Percentiles rank a stretch among this genome's conserved stretches.
Evolutionary conservation across 2,329 filamentous ascomycete genomes (phyloP).

Genomic region (Zymoseptoria crescenta): DNA sequence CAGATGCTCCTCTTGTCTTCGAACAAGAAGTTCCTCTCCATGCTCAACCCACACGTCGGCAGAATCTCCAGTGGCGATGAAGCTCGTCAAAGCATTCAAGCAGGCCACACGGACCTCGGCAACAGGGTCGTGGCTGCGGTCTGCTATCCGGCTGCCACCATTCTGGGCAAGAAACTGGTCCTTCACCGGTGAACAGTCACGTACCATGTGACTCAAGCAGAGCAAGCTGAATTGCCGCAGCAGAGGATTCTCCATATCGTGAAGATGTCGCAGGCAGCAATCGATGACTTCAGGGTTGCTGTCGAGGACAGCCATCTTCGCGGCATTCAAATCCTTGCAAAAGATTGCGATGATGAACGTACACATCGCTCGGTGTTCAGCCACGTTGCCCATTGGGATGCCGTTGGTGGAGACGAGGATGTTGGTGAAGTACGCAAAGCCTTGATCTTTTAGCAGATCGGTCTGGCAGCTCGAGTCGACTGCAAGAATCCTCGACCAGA

Average conservation of each 20-base stretch:
- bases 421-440: conserved; percentile 91
- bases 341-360: conserved; percentile 96
- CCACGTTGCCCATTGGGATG: conserved; percentile 77
- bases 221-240: conserved; percentile 92
- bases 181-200: conserved; percentile 83
- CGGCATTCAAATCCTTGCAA: conserved; percentile 88
- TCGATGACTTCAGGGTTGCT: conserved; percentile 82
- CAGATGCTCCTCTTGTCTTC: conserved; percentile 64
- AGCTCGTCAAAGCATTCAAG: conserved; percentile 86
- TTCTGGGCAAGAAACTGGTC: conserved; percentile 89
- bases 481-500: conserved; percentile 92
- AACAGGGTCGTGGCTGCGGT: conserved; percentile 73
- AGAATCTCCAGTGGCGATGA: conserved; percentile 65
- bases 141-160: conserved; percentile 72
- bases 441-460: conserved; percentile 92
- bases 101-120: conserved; percentile 91
- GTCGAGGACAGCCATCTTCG: conserved; percentile 83
- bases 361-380: conserved; percentile 97
- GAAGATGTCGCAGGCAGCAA: conserved; percentile 74
- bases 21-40: neutral
- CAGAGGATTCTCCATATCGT: conserved; percentile 78
- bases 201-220: conserved; percentile 91
- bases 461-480: conserved; percentile 91
- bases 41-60: conserved; percentile 12
- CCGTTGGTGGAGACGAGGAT: conserved; percentile 68